Base-by-base conservation (phyloP, 1,139 yeast species). In the Tardiomyces digboiensis region DNA sequence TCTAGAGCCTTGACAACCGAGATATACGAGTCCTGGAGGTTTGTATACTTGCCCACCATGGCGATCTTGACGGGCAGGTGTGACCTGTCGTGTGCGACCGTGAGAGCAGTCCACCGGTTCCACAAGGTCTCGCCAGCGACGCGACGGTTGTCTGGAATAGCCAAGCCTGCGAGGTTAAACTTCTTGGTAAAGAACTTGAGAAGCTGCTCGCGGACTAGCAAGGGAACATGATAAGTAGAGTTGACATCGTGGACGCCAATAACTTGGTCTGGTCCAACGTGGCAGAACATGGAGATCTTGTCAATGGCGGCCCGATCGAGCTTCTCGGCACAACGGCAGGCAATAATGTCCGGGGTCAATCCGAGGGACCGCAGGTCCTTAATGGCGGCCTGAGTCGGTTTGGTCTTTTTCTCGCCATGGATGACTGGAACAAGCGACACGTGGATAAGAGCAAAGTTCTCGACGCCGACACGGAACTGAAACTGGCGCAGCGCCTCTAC, bases 341-440 rank as follows among this genome's bases (percentile, higher is more conserved):
- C 98, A 69, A 91, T 87, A 78, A 91, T 83, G 66, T 93, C 97
- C 14, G 98, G 97, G 39, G 83, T 78, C 63, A 93, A 76, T 56
- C 99, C 99, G 53, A 91, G 73, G 45, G 95, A 84, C 70, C 99
- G 82, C 67, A 91, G 76, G 65, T 91, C 98, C 65, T 88, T 87
- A 60, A 93, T 85, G 39, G 99, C 99, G 50, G 97, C 98, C 71
- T 91, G 99, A 10, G 99, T 91, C 47, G 99, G 99, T 70, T 91
- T 91, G 42, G 99, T 91, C 75, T 91, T 91, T 69, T 91, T 96
- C 71, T 91, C 99, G 49, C 97, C 98, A 55, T 88, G 95, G 59
- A 91, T 91, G 44, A 91, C 97, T 37, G 97, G 97, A 39, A 91
- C 97, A 55, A 91, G 75, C 41, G 97, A 89, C 46, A 91, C 99